These are phyloP conservation scores for Phytophthora citricola DNA, from an alignment of 352 stramenopile genomes.

Conservation along the genomic window DNA sequence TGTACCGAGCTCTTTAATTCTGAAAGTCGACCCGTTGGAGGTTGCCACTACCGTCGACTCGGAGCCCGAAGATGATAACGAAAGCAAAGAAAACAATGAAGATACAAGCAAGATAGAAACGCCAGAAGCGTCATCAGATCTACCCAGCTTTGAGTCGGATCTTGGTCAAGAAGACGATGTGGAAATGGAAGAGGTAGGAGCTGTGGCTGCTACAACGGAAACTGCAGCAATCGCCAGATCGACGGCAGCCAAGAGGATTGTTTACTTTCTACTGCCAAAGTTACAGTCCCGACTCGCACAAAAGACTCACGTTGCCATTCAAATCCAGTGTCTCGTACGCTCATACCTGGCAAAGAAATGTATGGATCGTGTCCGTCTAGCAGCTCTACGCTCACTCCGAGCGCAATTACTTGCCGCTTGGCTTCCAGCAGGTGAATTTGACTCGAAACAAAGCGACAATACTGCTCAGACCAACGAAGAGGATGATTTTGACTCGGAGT, in stretches of 20 bases:
- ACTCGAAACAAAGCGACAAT: background rate
- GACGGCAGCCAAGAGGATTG: slow-evolving; percentile 14
- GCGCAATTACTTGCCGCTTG: slow-evolving; percentile 19
- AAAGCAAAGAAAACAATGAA: slow-evolving; percentile 3
- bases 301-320: slow-evolving; percentile 10
- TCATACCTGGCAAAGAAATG: slow-evolving; percentile 18
- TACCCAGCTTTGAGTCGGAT: background rate
- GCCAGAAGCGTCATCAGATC: background rate
- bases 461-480: slow-evolving; percentile 16
- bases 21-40: background rate
- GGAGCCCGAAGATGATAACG: slow-evolving; percentile 6
- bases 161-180: background rate
- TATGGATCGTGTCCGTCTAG: slow-evolving; percentile 6
- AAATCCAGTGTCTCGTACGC: slow-evolving; percentile 26
- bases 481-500: slow-evolving; percentile 11
- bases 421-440: background rate
- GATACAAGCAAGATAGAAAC: background rate
- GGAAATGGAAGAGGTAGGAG: slow-evolving; percentile 3
- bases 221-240: background rate
- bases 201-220: background rate
- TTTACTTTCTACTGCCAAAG: slow-evolving; percentile 15
- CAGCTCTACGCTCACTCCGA: slow-evolving; percentile 19
- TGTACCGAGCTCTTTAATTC: background rate
- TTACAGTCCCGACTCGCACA: slow-evolving; percentile 6
- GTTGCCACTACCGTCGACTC: background rate